Evolutionary conservation across 192 early-diverging fungal species (phyloP), one percentile per base, ranked within the genome.

Genomic region (Mortierella claussenii): DNA sequence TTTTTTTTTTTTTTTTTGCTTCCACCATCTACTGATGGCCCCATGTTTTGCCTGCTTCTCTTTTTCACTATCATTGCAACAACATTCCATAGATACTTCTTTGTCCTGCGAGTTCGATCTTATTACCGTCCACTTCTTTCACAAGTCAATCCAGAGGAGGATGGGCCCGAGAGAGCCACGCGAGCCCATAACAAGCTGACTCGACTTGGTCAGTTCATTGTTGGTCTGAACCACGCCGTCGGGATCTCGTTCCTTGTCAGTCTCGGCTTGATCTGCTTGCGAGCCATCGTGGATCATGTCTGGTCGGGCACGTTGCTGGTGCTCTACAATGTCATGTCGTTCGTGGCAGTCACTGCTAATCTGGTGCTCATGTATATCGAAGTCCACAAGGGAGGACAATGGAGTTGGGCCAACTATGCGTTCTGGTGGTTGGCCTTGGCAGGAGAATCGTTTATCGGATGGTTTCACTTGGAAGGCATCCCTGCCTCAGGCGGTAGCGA

Each of bases 361-460:
- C 43, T 84, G n/a, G 46, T 48, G 4, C 33, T 69, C 18, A 80
- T 86, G 45, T n/a, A 47, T 23, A 18, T 76, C 26, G 84, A 88
- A 47, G 44, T 67, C 28, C 57, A 61, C 4, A 76, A 57, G 33
- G 73, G 65, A 6, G 67, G 81, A 3, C 62, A 78, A 56, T 88
- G 84, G 84, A 73, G 81, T 45, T 86, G 82, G 81, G 64, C 79
- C 26, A 80, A 86, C 30, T 86, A 88, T 78, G 36, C 45, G 1
- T 89, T 89, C 43, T 89, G 86, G 84, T 63, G 60, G 32, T 31
- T 83, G 5, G 76, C 82, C 3, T 50, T 78, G 20, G 31, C 81
- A 4, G 68, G 78, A 3, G 88, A 89, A 44, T 65, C 76, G 0
- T 55, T 82, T 10, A 59, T 87, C 42, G 74, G 76, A 20, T 84